A percentile compares a stretch with the other conserved stretches of the same genome.
These are phyloP conservation scores for Diplodia sapinea DNA, from an alignment of 2,329 filamentous ascomycete genomes.

Conservation along the genomic window DNA sequence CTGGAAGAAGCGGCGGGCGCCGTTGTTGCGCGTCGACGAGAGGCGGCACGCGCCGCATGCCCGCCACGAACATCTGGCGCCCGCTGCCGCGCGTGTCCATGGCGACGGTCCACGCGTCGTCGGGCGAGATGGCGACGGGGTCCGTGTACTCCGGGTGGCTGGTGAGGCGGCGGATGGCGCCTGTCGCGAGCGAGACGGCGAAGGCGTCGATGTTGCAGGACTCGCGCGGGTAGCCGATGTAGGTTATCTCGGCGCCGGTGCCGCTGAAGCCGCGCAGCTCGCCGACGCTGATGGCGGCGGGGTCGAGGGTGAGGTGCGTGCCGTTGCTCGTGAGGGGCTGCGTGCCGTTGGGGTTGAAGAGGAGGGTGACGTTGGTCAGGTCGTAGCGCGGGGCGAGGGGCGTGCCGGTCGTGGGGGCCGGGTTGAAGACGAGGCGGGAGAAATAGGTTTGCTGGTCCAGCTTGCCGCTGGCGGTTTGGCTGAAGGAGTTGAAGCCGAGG, in stretches of 20 bases:
- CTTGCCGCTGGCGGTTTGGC: constrained; percentile 34
- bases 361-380: constrained; percentile 47
- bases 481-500: constrained; percentile 52
- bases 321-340: constrained; percentile 38
- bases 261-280: constrained; percentile 56
- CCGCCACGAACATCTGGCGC: constrained; percentile 52
- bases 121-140: constrained; percentile 51
- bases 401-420: constrained; percentile 40
- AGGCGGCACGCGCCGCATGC: constrained; percentile 52
- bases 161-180: constrained; percentile 51
- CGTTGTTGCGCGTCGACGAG: constrained; percentile 50
- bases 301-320: constrained; percentile 41
- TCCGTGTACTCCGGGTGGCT: constrained; percentile 54
- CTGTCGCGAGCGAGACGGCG: constrained; percentile 50
- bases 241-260: constrained; percentile 50
- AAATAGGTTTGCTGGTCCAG: constrained; percentile 44
- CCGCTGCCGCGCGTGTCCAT: constrained; percentile 53
- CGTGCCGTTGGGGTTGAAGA: constrained; percentile 39
- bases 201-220: constrained; percentile 56
- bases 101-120: constrained; percentile 52
- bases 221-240: constrained; percentile 50
- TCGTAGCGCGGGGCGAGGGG: constrained; percentile 48
- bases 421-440: constrained; percentile 51
- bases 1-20: constrained; percentile 54
- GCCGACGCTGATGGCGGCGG: constrained; percentile 47